phyloP scores from a whole-genome alignment of 2,329 filamentous ascomycete genomes.

The Paecilomyces fulvus region DNA sequence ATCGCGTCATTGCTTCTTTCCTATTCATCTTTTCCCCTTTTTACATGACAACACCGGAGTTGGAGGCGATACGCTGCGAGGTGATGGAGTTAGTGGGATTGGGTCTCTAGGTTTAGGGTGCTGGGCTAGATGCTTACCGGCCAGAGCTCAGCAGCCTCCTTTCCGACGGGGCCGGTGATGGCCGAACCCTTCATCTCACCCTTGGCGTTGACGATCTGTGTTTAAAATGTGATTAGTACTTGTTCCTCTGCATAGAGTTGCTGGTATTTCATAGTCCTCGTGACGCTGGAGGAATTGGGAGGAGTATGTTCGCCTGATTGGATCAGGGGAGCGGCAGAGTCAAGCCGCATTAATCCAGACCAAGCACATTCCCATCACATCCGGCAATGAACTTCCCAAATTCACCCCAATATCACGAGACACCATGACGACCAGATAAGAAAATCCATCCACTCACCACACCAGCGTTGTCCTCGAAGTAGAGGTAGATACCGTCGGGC shows the following conservation, averaged over 20 bases:
- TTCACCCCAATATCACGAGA: background rate
- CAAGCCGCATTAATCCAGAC: background rate
- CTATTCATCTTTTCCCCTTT: background rate
- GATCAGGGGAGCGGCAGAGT: background rate
- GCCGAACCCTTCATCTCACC: slow-evolving; percentile 99
- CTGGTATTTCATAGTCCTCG: background rate
- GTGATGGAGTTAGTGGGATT: slow-evolving; percentile 22
- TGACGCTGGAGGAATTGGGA: background rate
- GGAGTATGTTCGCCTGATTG: background rate
- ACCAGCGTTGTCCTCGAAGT: slow-evolving; percentile 99
- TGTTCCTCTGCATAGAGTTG: background rate
- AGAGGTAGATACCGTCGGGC: slow-evolving; percentile 96
- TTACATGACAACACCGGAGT: slow-evolving; percentile 99
- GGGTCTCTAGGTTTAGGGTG: background rate
- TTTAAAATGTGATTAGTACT: background rate
- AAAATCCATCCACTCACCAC: slow-evolving; percentile 58
- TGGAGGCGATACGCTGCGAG: slow-evolving; percentile 92
- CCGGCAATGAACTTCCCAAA: background rate
- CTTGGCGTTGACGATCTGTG: slow-evolving; percentile 99
- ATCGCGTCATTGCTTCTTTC: slow-evolving; percentile 1
- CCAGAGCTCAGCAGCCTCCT: slow-evolving; percentile 99
- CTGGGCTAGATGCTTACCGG: slow-evolving; percentile 56
- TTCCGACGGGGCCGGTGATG: slow-evolving; percentile 97
- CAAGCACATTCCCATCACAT: background rate
- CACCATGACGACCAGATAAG: slow-evolving; percentile 2